phyloP scores from a whole-genome alignment of 2,329 filamentous ascomycete species.

The Seiridium cupressi region DNA sequence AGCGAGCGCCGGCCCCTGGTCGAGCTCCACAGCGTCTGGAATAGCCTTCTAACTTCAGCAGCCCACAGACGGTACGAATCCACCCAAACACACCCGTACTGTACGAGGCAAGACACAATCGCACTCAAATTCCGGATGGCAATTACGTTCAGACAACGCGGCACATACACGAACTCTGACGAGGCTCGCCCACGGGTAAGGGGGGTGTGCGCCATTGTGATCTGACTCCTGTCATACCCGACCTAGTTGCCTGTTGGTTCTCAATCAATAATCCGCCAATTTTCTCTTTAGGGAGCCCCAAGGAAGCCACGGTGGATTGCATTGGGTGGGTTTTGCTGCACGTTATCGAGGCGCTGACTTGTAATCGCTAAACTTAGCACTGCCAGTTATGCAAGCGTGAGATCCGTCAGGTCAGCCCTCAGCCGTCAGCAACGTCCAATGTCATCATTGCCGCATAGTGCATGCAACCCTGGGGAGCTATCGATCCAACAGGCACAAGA shows the following conservation, averaged over 20 bases:
- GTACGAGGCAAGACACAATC: too few species aligned
- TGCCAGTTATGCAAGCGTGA: not conserved
- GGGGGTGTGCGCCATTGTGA: too few species aligned
- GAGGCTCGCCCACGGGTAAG: too few species aligned
- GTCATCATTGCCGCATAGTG: constrained; percentile 4
- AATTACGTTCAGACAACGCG: too few species aligned
- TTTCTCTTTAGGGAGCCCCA: not conserved
- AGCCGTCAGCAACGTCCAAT: constrained; percentile 1
- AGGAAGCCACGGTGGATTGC: not conserved
- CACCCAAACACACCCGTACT: too few species aligned
- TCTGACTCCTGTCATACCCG: too few species aligned
- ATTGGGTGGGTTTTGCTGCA: not conserved
- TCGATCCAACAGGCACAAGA: not conserved
- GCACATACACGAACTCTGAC: too few species aligned
- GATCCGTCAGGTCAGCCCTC: not conserved
- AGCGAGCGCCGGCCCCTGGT: too few species aligned
- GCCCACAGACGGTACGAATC: not conserved
- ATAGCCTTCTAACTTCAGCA: not conserved
- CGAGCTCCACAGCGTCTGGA: not conserved
- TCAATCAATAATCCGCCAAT: not conserved
- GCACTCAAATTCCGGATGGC: too few species aligned
- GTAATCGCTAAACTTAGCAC: constrained; percentile 6
- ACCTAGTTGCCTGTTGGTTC: not conserved
- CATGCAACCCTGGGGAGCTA: not conserved
- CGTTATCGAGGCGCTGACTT: constrained; percentile 1